A percentile compares a stretch with the other conserved stretches of the same genome.
Evolutionary conservation across 495 filamentous ascomycete species (phyloP).

Genomic region (Saxophila tyrrhenica): DNA sequence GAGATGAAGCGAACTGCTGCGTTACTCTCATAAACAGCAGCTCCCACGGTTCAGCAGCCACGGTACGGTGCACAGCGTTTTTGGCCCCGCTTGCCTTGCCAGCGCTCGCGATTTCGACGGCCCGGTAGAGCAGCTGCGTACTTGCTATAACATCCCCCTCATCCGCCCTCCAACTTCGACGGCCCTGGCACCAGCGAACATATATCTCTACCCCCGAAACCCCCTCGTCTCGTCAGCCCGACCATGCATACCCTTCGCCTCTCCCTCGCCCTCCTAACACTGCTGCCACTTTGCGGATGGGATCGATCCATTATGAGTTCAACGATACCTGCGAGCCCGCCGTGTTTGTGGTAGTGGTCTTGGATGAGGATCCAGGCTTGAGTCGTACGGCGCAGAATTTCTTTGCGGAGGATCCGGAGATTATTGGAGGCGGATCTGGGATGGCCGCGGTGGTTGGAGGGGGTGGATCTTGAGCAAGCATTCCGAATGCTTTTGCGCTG

Average conservation of each 20-base stretch:
- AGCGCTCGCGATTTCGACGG: too few relatives aligned
- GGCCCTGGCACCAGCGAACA: too few relatives aligned
- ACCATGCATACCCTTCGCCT: conserved; percentile 30
- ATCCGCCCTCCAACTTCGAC: too few relatives aligned
- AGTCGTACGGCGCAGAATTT: conserved; percentile 39
- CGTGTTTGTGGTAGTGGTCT: conserved; percentile 39
- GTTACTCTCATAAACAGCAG: too few relatives aligned
- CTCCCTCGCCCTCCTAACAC: conserved; percentile 34
- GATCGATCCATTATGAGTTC: conserved; percentile 42
- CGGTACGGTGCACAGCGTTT: too few relatives aligned
- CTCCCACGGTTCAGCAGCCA: too few relatives aligned
- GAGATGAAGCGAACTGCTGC: too few relatives aligned
- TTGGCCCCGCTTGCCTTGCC: too few relatives aligned
- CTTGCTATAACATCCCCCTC: too few relatives aligned
- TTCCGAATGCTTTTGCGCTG: conserved; percentile 37
- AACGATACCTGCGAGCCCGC: conserved; percentile 41
- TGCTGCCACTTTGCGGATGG: conserved; percentile 41
- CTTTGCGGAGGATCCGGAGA: conserved; percentile 35
- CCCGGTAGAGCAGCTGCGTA: too few relatives aligned
- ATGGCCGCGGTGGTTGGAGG: conserved; percentile 31
- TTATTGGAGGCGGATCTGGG: conserved; percentile 36
- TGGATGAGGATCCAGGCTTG: conserved; percentile 39
- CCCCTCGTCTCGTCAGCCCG: conserved; percentile 27
- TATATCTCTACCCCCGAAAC: too few relatives aligned
- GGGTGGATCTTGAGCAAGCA: conserved; percentile 33